Evolutionary conservation across 805 yeast species (phyloP).

Genomic region (Starmerella tilneyi): DNA sequence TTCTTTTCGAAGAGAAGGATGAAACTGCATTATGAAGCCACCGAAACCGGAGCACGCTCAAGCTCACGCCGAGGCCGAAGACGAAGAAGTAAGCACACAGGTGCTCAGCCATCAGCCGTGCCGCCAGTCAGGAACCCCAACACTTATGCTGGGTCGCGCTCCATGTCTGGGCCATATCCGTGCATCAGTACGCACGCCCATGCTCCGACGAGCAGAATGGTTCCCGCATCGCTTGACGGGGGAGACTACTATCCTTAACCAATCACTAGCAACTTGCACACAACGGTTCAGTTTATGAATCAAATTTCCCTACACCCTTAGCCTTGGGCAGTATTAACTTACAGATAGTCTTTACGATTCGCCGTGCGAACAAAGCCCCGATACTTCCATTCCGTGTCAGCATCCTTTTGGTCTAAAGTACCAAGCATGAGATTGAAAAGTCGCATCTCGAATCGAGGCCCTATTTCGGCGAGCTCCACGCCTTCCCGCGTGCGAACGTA

Average conservation of each 20-base stretch:
- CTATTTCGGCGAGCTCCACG: slow-evolving; percentile 90
- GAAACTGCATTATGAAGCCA: too few relatives aligned
- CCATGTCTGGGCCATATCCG: slow-evolving; percentile 19
- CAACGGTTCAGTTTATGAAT: too few relatives aligned
- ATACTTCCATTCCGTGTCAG: slow-evolving; percentile 95
- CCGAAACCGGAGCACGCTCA: too few relatives aligned
- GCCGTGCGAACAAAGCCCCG: slow-evolving; percentile 92
- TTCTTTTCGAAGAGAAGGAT: not conserved
- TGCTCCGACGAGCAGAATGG: not conserved
- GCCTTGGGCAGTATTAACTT: slow-evolving; percentile 13
- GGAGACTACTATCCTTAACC: not conserved
- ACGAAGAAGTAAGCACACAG: not conserved
- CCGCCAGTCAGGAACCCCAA: slow-evolving; percentile 10
- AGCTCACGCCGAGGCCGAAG: not conserved
- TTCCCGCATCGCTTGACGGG: not conserved
- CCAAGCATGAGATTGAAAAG: slow-evolving; percentile 81
- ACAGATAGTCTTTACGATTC: slow-evolving; percentile 80
- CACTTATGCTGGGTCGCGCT: slow-evolving; percentile 6
- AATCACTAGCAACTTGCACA: not conserved
- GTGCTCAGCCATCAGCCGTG: not conserved
- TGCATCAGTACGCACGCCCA: not conserved
- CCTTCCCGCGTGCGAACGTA: slow-evolving; percentile 79
- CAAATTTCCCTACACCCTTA: too few relatives aligned
- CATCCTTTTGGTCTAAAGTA: slow-evolving; percentile 87
- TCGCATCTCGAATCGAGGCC: slow-evolving; percentile 98